Percentiles rank a stretch among this genome's conserved stretches.
These are phyloP conservation scores for Penicillium sp. DNA, from an alignment of 2,329 filamentous ascomycete genomes.

Conservation along the genomic window DNA sequence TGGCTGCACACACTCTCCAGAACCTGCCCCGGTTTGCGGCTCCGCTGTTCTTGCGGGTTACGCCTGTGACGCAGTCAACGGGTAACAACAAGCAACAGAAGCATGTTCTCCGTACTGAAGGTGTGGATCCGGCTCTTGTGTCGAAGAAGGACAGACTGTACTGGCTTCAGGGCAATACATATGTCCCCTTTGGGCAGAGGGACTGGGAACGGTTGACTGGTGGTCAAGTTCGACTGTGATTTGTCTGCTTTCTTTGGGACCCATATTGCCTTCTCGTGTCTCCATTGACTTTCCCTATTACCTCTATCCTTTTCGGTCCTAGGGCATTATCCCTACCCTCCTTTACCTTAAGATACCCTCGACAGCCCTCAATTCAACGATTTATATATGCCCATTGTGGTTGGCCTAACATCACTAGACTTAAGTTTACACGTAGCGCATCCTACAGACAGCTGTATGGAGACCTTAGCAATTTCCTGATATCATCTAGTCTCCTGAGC, in stretches of 20 bases:
- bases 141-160: constrained; percentile 45
- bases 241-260: neutral
- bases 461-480: neutral
- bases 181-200: constrained; percentile 56
- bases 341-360: constrained; percentile 1
- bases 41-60: constrained; percentile 66
- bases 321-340: neutral
- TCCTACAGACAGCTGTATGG: neutral
- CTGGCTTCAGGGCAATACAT: constrained; percentile 59
- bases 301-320: neutral
- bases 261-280: neutral
- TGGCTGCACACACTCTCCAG: constrained; percentile 52
- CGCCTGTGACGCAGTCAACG: constrained; percentile 57
- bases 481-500: neutral
- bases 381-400: neutral
- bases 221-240: constrained; percentile 62
- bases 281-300: neutral
- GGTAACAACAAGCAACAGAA: constrained; percentile 90
- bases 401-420: neutral
- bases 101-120: constrained; percentile 59
- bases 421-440: neutral
- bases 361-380: neutral
- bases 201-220: constrained; percentile 62
- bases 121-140: constrained; percentile 54
- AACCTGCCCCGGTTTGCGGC: constrained; percentile 64